A percentile compares a stretch with the other conserved stretches of the same genome.
Conservation (phyloP, 2,329 filamentous ascomycete species). For the Neodidymelliopsis sp. region DNA sequence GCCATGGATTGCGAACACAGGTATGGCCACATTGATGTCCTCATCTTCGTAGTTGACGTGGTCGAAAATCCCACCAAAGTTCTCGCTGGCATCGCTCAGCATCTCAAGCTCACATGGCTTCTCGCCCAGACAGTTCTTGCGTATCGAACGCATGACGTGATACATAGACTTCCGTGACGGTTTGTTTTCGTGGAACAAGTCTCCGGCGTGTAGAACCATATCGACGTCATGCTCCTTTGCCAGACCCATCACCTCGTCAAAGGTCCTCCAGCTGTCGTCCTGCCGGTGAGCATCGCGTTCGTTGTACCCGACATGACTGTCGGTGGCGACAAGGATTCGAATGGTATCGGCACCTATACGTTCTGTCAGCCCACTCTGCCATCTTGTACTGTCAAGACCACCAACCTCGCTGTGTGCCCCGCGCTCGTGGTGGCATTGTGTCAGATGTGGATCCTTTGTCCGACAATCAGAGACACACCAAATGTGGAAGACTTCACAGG, state of each 20-base stretch:
- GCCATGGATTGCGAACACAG: conserved; percentile 97
- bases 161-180: conserved; percentile 95
- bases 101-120: conserved; percentile 96
- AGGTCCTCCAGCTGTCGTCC: conserved; percentile 95
- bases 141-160: conserved; percentile 93
- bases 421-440: conserved; percentile 38
- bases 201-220: conserved; percentile 94
- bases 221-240: conserved; percentile 91
- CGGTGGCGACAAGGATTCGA: conserved; percentile 90
- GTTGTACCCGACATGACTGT: conserved; percentile 97
- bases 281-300: conserved; percentile 94
- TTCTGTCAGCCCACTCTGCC: conserved; percentile 17
- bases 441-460: neutral
- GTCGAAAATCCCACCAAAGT: conserved; percentile 86
- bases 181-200: conserved; percentile 98
- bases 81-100: conserved; percentile 88
- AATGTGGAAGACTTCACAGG: neutral
- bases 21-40: conserved; percentile 96
- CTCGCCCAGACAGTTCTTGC: conserved; percentile 92
- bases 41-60: conserved; percentile 98
- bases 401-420: conserved; percentile 39
- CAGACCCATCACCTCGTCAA: conserved; percentile 92
- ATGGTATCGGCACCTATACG: conserved; percentile 77
- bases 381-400: conserved; percentile 1
- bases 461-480: no score